Base-by-base conservation (phyloP, 2,329 filamentous ascomycete genomes). In the Ophiostoma ulmi region DNA sequence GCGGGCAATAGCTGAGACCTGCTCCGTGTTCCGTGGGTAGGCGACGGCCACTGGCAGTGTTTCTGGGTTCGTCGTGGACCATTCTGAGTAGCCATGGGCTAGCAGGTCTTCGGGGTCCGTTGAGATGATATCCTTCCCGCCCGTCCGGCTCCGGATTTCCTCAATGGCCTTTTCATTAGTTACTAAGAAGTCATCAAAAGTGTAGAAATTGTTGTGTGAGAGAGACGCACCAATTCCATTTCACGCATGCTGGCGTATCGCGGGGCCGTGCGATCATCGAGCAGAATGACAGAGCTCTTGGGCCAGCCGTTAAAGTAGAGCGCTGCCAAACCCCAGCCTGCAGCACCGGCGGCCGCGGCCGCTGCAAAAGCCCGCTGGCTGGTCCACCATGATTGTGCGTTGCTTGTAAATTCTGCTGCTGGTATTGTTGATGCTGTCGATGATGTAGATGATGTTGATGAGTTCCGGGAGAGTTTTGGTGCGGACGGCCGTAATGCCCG, bases 1-100 rank as follows among this genome's bases (percentile, higher is more conserved):
- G 74, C 89, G 83, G 1, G 86, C 86, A 72, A 90, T 87, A 52
- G 79, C 76, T 1, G 87, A 84, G 31, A 90, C 88, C 72, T 90
- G 83, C 71, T 84, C 82, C 1, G 88, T 90, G 11, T 81, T 84
- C 65, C 85, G 84, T 2, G 88, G 88, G 75, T 90, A 90, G 1
- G 85, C 87, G 44, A 90, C 88, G 1, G 88, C 88, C 8, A 90
- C 86, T 0, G 88, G 88, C 17, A 89, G 81, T 2, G 80, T 80
- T 36, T 88, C 85, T 0, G 86, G 84, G 75, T 90, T 90, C 22
- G 82, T 82, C 0, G 86, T 85, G 1, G 87, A 89, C 88, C 88
- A 90, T 75, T 88, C 86, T 2, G 88, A 90, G 77, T 89, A 90
- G n/a, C 88, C 88, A 75, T 90, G 88, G 5, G 82, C 81, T 63